Percentiles rank a stretch among this genome's conserved stretches.
These are phyloP conservation scores for Davidsoniella virescens DNA, from an alignment of 2,329 filamentous ascomycete species.

Conservation along the genomic window DNA sequence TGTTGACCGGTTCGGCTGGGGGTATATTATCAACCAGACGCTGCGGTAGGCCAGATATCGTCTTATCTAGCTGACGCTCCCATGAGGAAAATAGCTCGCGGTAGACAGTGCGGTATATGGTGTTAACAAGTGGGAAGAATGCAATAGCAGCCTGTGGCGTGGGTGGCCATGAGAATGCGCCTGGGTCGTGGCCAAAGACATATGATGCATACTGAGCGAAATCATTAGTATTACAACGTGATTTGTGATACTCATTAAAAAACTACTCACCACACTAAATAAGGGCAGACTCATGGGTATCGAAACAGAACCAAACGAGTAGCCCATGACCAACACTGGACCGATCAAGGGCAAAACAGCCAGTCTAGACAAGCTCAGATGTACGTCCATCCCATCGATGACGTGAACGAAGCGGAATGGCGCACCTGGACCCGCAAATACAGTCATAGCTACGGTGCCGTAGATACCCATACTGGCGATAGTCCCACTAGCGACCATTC, in stretches of 20 bases:
- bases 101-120: conserved; percentile 31
- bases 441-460: conserved; percentile 31
- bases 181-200: conserved; percentile 27
- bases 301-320: conserved; percentile 27
- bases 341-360: conserved; percentile 29
- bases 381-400: conserved; percentile 11
- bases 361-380: conserved; percentile 13
- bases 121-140: conserved; percentile 30
- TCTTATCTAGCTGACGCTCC: conserved; percentile 32
- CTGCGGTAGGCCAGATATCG: conserved; percentile 25
- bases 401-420: conserved; percentile 27
- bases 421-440: conserved; percentile 35
- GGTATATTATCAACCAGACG: conserved; percentile 15
- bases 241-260: neutral
- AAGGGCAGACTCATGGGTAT: conserved; percentile 25
- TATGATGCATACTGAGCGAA: conserved; percentile 33
- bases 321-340: conserved; percentile 28
- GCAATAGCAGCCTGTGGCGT: conserved; percentile 34
- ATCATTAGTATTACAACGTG: conserved; percentile 13
- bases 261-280: conserved; percentile 9
- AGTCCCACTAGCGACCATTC: conserved; percentile 28
- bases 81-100: conserved; percentile 29
- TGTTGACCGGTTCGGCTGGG: conserved; percentile 14
- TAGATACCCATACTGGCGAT: conserved; percentile 37
- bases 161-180: conserved; percentile 36